A percentile compares a stretch with the other conserved stretches of the same genome.
Evolutionary conservation across 257 asterid species (phyloP).

Genomic region (Petunia secreta): DNA sequence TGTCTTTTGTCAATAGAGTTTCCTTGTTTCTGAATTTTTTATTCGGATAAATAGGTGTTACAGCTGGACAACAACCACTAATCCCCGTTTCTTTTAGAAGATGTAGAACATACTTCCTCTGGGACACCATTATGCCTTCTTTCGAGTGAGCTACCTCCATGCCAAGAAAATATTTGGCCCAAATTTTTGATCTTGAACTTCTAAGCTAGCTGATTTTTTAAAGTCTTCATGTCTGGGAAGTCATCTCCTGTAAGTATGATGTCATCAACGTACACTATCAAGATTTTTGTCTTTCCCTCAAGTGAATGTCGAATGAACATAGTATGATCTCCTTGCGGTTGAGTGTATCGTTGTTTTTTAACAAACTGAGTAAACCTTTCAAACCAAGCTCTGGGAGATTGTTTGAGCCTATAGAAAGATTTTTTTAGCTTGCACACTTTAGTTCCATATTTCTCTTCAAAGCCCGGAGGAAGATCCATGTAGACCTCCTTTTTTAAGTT

Average conservation of each 20-base stretch:
- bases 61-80: background rate
- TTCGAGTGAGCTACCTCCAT: constrained; percentile 16
- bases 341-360: background rate
- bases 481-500: background rate
- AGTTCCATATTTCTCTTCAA: background rate
- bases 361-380: background rate
- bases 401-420: background rate
- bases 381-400: background rate
- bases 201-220: background rate
- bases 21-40: background rate
- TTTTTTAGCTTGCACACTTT: background rate
- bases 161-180: background rate
- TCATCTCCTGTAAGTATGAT: too few species aligned
- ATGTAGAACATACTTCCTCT: background rate
- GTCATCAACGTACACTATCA: background rate
- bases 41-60: background rate
- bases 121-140: background rate
- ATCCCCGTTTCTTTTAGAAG: background rate
- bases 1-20: background rate
- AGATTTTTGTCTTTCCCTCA: background rate
- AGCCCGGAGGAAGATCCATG: background rate
- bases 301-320: background rate
- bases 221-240: background rate
- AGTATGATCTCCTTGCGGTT: background rate
- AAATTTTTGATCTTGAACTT: constrained; percentile 11